Evolutionary conservation across 495 filamentous ascomycete genomes (phyloP), one percentile per base, ranked within the genome.

Genomic region (Extremus antarcticus): DNA sequence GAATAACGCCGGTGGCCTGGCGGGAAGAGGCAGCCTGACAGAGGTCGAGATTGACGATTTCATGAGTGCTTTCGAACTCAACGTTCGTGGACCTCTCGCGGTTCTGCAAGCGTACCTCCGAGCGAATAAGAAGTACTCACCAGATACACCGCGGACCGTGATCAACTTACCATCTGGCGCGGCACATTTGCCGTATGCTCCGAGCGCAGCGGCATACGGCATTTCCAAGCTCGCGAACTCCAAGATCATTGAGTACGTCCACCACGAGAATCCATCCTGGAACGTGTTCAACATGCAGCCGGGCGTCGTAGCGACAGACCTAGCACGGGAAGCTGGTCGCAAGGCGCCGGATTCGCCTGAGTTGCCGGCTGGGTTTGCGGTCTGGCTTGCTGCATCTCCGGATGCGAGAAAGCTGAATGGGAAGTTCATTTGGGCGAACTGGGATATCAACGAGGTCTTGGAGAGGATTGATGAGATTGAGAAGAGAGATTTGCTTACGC

Each of bases 401-500:
- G 16, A 51, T 1, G 78, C 79, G 58, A 40, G 17, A 13, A 20
- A 50, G 11, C 59, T 79, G 48, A 73, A 71, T 41, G 72, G 71
- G n/a, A 71, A 67, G 45, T 72, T 69, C 47, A 63, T 76, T 16
- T 78, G 73, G 73, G 64, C 68, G 13, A 76, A 78, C 57, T 79
- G 77, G 76, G 77, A 81, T 65, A 73, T 77, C 10, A 66, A 76
- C n/a, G 75, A 81, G 65, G 63, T 80, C 20, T 71, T 74, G 57
- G 63, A 60, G 3, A 60, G 59, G 51, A 64, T 57, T 22, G 63
- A 71, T 11, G 66, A 76, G 63, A 74, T 79, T 59, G 58, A 65
- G 47, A 54, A 11, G 24, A 55, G 58, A 16, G 29, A 13, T 2
- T 17, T 55, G 20, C 47, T 60, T 11, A 55, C 52, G 15, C 25